Evolutionary conservation across 192 early-diverging fungal species (phyloP).

Genomic region (Coemansia sp.): DNA sequence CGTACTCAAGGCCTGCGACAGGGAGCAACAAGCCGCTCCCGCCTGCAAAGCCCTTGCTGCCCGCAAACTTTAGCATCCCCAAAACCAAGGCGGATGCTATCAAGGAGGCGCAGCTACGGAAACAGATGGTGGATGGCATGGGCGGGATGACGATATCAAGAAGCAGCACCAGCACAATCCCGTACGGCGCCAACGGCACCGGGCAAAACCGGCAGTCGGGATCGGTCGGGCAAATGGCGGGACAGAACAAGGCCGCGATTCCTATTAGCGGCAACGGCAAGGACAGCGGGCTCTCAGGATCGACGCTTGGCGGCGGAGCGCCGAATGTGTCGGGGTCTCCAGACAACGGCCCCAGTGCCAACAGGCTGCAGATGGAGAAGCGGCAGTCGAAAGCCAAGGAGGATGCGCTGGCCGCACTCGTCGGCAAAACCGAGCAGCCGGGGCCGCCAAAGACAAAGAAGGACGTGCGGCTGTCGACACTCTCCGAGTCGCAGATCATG

Average conservation of each 20-base stretch:
- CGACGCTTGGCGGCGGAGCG: constrained; percentile 1
- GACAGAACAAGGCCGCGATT: constrained; percentile 33
- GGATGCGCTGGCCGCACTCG: constrained; percentile 56
- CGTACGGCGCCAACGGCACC: constrained; percentile 9
- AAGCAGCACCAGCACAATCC: constrained; percentile 24
- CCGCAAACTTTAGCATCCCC: constrained; percentile 45
- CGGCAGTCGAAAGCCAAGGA: constrained; percentile 56
- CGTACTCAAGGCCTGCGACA: background rate
- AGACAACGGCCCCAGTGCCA: constrained; percentile 12
- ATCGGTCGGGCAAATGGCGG: constrained; percentile 27
- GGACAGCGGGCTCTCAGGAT: constrained; percentile 8
- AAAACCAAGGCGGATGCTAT: constrained; percentile 49
- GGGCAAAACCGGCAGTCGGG: constrained; percentile 25
- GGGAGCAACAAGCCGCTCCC: constrained; percentile 47
- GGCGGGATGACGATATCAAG: constrained; percentile 48
- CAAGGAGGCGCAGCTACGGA: constrained; percentile 54
- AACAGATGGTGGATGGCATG: constrained; percentile 49
- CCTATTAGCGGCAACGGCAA: background rate
- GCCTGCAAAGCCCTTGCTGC: constrained; percentile 44
- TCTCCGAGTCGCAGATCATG: constrained; percentile 95
- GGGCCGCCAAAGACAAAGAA: constrained; percentile 62
- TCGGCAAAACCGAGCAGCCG: constrained; percentile 48
- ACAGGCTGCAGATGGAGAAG: constrained; percentile 49
- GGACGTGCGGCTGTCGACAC: constrained; percentile 80
- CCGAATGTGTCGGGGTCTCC: background rate